Percentiles rank a stretch among this genome's conserved stretches.
These are phyloP conservation scores for Gamarada debralockiae DNA, from an alignment of 495 filamentous ascomycete species.

Conservation along the genomic window DNA sequence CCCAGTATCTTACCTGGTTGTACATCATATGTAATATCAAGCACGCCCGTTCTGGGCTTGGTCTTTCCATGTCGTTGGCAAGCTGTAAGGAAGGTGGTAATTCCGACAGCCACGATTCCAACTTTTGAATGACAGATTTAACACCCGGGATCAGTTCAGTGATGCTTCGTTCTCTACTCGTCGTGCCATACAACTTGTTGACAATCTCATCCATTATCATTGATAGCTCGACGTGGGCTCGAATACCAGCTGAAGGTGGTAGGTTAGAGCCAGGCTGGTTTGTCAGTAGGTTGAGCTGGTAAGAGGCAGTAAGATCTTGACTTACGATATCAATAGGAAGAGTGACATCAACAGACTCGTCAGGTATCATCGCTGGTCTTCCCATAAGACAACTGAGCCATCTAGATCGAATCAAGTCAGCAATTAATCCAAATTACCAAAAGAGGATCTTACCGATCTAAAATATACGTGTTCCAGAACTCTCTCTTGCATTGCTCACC, in stretches of 20 bases:
- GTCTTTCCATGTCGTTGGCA: no score
- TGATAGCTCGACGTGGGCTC: slow-evolving; percentile 34
- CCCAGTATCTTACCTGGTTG: slow-evolving; percentile 31
- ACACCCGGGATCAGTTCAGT: background rate
- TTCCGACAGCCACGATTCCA: background rate
- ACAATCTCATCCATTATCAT: slow-evolving; percentile 35
- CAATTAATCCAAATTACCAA: background rate
- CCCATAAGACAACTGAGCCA: slow-evolving; percentile 41
- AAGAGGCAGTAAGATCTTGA: background rate
- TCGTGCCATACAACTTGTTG: slow-evolving; percentile 30
- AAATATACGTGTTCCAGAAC: slow-evolving; percentile 41
- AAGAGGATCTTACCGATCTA: slow-evolving; percentile 32
- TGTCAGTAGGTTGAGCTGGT: background rate
- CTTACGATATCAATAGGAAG: slow-evolving; percentile 31
- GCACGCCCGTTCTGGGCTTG: slow-evolving; percentile 24
- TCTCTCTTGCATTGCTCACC: slow-evolving; percentile 28
- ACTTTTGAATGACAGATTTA: background rate
- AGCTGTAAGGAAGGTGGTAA: background rate
- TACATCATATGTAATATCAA: slow-evolving; percentile 38
- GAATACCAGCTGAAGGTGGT: slow-evolving; percentile 32
- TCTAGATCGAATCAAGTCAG: slow-evolving; percentile 18
- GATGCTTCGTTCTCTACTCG: slow-evolving; percentile 2
- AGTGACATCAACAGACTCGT: slow-evolving; percentile 32
- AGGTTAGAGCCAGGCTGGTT: slow-evolving; percentile 14
- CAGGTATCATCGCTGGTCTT: slow-evolving; percentile 30